Conservation (phyloP, 257 asterid species). For the Nicotiana undulata region DNA sequence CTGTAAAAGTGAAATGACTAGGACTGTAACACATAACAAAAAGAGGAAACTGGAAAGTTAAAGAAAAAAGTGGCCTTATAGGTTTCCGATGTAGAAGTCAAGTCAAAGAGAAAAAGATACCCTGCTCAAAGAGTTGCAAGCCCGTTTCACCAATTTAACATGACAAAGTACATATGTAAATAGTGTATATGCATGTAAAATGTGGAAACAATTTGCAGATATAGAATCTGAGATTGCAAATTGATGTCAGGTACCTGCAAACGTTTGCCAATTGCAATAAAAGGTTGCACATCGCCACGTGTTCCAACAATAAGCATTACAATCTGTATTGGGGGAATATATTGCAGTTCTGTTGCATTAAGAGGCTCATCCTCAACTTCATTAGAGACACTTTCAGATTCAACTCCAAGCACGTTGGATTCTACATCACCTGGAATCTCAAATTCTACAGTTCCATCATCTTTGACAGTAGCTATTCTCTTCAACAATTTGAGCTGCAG, state of each 20-base stretch:
- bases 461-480: constrained; percentile 85
- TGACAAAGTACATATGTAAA: not conserved
- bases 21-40: not conserved
- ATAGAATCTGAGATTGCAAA: not conserved
- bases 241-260: constrained; percentile 45
- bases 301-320: constrained; percentile 96
- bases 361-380: constrained; percentile 54
- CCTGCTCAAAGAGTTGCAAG: not conserved
- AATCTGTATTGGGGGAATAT: constrained; percentile 77
- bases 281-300: constrained; percentile 97
- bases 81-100: not conserved
- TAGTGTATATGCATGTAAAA: not conserved
- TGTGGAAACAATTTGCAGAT: constrained; percentile 3
- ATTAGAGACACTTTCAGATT: constrained; percentile 25
- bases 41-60: not conserved
- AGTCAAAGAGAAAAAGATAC: not conserved
- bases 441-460: constrained; percentile 90
- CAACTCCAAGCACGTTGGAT: constrained; percentile 34
- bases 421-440: constrained; percentile 76
- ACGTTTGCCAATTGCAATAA: constrained; percentile 84
- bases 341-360: constrained; percentile 55
- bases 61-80: not conserved
- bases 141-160: not conserved
- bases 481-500: constrained; percentile 90
- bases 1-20: not conserved